Percentiles rank a stretch among this genome's conserved stretches.
Evolutionary conservation across 805 yeast species (phyloP).

Genomic region (Spathaspora girioi): DNA sequence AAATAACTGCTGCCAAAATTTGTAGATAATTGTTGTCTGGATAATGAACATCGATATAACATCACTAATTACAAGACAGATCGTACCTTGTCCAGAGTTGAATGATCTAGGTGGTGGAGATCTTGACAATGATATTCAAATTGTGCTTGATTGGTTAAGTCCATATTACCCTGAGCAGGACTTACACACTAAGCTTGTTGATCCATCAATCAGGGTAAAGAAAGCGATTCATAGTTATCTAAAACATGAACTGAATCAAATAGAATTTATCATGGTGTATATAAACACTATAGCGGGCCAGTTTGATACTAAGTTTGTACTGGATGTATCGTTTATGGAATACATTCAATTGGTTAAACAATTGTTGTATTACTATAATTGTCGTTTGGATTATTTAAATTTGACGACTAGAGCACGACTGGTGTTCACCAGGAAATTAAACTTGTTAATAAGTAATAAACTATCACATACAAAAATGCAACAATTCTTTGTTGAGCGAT

Average conservation of each 20-base stretch:
- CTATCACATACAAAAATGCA: background rate
- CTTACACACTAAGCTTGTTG: background rate
- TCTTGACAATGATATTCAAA: constrained; percentile 32
- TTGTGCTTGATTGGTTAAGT: constrained; percentile 29
- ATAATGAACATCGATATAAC: constrained; percentile 3
- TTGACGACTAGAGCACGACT: constrained; percentile 16
- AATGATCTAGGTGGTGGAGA: constrained; percentile 16
- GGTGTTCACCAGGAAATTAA: constrained; percentile 25
- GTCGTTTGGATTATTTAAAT: constrained; percentile 19
- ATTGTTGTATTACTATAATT: constrained; percentile 17
- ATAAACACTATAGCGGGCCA: constrained; percentile 26
- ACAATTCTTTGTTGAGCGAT: constrained; percentile 8
- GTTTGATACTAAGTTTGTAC: constrained; percentile 10
- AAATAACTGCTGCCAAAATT: background rate
- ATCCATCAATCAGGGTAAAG: constrained; percentile 30
- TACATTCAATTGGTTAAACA: constrained; percentile 14
- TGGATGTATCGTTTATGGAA: constrained; percentile 4
- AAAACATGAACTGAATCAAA: constrained; percentile 28
- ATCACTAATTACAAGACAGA: constrained; percentile 9
- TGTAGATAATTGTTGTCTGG: background rate
- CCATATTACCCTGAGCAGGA: constrained; percentile 21
- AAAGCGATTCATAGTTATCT: constrained; percentile 36
- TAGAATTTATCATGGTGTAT: constrained; percentile 30
- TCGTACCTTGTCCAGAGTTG: constrained; percentile 14
- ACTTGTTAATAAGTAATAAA: constrained; percentile 7